Conservation (phyloP, 768 basidiomycete genomes). For the Fistulinella prunicolor region DNA sequence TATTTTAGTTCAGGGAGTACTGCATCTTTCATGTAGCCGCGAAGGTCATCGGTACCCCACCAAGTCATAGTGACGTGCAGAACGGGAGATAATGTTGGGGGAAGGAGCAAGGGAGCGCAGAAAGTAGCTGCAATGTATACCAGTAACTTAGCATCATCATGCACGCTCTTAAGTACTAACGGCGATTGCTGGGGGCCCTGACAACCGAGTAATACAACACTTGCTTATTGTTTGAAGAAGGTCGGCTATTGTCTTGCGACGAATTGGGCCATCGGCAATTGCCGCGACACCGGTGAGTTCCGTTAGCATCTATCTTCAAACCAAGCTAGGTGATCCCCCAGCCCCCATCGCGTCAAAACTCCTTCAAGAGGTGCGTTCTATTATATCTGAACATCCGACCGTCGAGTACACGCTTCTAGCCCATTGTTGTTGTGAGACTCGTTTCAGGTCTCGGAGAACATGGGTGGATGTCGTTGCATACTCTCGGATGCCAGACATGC, state of each 20-base stretch:
- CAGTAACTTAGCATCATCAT: background rate
- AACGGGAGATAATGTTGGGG: background rate
- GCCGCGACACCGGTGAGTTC: constrained; percentile 23
- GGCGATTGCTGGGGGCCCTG: constrained; percentile 11
- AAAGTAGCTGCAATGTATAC: background rate
- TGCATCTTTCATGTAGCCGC: constrained; percentile 34
- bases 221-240: constrained; percentile 16
- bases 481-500: constrained; percentile 12
- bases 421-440: constrained; percentile 7
- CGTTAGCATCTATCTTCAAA: constrained; percentile 7
- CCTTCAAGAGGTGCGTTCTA: constrained; percentile 29
- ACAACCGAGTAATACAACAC: constrained; percentile 18
- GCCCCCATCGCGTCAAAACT: constrained; percentile 19
- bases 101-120: background rate
- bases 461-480: constrained; percentile 23
- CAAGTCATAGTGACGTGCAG: constrained; percentile 20
- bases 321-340: background rate
- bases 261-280: constrained; percentile 23
- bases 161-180: constrained; percentile 12
- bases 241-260: background rate
- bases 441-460: constrained; percentile 4
- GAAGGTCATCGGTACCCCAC: constrained; percentile 33
- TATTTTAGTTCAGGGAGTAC: constrained; percentile 32
- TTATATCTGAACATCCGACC: constrained; percentile 1
- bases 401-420: background rate